Evolutionary conservation across 192 early-diverging fungal species (phyloP).

Genomic region (Coemansia sp.): DNA sequence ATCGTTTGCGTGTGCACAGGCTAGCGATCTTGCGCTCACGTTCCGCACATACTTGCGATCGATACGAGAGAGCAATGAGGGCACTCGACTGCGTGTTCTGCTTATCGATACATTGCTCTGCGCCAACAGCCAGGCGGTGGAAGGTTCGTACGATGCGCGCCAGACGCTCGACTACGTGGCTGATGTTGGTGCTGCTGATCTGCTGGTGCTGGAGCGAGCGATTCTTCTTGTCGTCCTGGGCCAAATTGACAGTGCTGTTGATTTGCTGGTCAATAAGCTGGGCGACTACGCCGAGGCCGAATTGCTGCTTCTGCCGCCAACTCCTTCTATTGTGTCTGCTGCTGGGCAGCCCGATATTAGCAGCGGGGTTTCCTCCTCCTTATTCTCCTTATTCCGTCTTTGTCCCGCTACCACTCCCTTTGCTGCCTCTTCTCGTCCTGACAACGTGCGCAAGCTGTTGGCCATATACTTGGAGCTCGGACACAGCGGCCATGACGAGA

Average conservation of each 20-base stretch:
- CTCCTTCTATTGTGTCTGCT: no score
- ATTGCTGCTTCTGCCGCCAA: slow-evolving; percentile 29
- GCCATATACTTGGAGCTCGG: slow-evolving; percentile 21
- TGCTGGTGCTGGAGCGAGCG: slow-evolving; percentile 28
- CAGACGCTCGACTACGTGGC: slow-evolving; percentile 19
- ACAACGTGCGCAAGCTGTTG: slow-evolving; percentile 21
- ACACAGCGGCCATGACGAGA: slow-evolving; percentile 28
- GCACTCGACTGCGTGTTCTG: slow-evolving; percentile 17
- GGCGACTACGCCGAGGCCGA: slow-evolving; percentile 52
- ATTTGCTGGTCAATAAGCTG: slow-evolving; percentile 20
- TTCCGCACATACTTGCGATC: slow-evolving; percentile 25
- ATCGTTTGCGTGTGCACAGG: slow-evolving; percentile 32
- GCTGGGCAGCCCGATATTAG: no score
- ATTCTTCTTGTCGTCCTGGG: slow-evolving; percentile 31
- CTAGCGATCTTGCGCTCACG: slow-evolving; percentile 27
- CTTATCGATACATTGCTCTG: slow-evolving; percentile 22
- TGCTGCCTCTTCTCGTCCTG: background rate
- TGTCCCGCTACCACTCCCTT: no score
- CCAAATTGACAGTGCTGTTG: slow-evolving; percentile 13
- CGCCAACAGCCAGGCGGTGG: background rate
- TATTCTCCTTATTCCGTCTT: no score
- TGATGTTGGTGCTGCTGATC: slow-evolving; percentile 13
- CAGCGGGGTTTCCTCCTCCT: no score
- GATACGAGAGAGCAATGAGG: background rate
- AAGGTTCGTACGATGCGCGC: slow-evolving; percentile 16